These are phyloP conservation scores for Epichloe uncinata DNA, from an alignment of 2,329 filamentous ascomycete species.

Conservation along the genomic window DNA sequence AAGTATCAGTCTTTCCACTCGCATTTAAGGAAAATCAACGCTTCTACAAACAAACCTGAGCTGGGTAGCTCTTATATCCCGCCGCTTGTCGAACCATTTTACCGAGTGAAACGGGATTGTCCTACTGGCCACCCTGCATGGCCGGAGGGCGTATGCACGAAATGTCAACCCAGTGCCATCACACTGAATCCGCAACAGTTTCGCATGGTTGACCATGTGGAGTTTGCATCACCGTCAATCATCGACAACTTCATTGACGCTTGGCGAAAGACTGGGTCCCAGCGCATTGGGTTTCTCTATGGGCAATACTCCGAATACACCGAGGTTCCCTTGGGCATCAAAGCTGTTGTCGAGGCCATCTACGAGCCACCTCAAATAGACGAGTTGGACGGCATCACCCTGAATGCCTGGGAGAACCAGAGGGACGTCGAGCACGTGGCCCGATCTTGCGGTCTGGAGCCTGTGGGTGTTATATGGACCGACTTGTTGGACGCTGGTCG, in stretches of 20 bases:
- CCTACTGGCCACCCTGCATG: constrained; percentile 87
- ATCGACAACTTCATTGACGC: constrained; percentile 86
- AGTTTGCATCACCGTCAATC: constrained; percentile 74
- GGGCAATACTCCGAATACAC: constrained; percentile 83
- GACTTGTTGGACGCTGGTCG: constrained; percentile 73
- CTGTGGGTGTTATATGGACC: constrained; percentile 87
- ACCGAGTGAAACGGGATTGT: constrained; percentile 76
- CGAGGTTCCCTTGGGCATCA: constrained; percentile 85
- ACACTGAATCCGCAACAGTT: constrained; percentile 87
- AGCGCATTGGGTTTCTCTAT: constrained; percentile 83
- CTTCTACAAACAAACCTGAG: constrained; percentile 91
- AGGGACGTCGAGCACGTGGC: constrained; percentile 70
- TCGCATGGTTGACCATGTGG: constrained; percentile 96
- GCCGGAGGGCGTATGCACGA: constrained; percentile 94
- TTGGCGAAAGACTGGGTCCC: constrained; percentile 74
- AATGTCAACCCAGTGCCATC: constrained; percentile 95
- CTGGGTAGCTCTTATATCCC: constrained; percentile 91
- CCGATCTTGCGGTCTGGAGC: constrained; percentile 69
- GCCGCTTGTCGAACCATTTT: constrained; percentile 84
- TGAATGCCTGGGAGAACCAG: constrained; percentile 77
- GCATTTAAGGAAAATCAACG: constrained; percentile 87
- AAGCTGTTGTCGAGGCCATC: constrained; percentile 91
- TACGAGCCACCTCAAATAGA: constrained; percentile 90
- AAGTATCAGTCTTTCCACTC: constrained; percentile 97
- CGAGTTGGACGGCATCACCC: constrained; percentile 76